Evolutionary conservation across 2,329 filamentous ascomycete genomes (phyloP).

Genomic region (Capronia coronata): DNA sequence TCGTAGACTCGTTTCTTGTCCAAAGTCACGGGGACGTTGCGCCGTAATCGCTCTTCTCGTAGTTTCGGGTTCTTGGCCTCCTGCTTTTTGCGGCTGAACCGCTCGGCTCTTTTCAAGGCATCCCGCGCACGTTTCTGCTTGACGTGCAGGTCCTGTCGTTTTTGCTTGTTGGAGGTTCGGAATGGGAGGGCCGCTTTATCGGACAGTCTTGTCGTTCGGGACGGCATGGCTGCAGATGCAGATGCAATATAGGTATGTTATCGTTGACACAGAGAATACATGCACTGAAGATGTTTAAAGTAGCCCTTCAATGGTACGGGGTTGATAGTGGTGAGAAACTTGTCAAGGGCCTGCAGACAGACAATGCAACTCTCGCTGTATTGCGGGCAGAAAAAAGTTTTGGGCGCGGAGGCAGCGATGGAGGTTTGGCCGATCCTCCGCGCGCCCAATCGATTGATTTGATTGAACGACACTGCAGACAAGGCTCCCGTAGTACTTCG

Average conservation of each 20-base stretch:
- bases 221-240: conserved; percentile 40
- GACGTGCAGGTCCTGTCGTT: conserved; percentile 69
- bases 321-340: too few species aligned
- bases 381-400: conserved; percentile 5
- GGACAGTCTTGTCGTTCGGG: conserved; percentile 26
- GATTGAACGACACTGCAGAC: neutral
- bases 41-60: conserved; percentile 63
- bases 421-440: neutral
- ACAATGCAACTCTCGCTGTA: neutral
- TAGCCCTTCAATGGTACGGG: too few species aligned
- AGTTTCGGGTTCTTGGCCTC: conserved; percentile 77
- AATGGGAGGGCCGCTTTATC: conserved; percentile 43
- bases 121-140: conserved; percentile 72
- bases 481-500: too few species aligned
- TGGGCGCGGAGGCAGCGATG: neutral
- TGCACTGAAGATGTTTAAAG: too few species aligned
- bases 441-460: too few species aligned
- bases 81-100: conserved; percentile 72
- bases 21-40: conserved; percentile 73
- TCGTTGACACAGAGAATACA: too few species aligned
- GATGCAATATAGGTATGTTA: too few species aligned
- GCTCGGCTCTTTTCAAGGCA: conserved; percentile 66
- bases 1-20: conserved; percentile 91
- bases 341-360: too few species aligned
- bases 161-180: conserved; percentile 66